Percentiles rank a stretch among this genome's conserved stretches.
Conservation (phyloP, 306 rosid species). For the Sesbania bispinosa region DNA sequence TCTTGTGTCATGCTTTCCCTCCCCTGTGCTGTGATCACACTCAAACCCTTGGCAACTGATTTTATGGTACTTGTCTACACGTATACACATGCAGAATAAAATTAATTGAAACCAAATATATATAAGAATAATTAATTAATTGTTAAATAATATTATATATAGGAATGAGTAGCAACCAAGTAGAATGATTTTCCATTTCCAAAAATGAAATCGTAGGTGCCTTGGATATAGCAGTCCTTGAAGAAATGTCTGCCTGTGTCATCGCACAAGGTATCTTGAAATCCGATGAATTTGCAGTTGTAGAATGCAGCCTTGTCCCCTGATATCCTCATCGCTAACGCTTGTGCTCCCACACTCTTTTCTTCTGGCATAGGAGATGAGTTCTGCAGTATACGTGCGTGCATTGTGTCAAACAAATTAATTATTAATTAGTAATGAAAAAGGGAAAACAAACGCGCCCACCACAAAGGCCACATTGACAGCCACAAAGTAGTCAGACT, state of each 20-base stretch:
- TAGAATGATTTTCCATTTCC: slow-evolving; percentile 38
- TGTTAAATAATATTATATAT: no score
- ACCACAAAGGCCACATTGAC: slow-evolving; percentile 59
- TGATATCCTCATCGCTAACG: slow-evolving; percentile 29
- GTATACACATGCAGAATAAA: no score
- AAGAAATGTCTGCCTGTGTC: slow-evolving; percentile 32
- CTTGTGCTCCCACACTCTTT: slow-evolving; percentile 28
- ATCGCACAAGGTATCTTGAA: slow-evolving; percentile 36
- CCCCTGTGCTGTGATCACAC: slow-evolving; percentile 62
- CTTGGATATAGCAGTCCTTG: slow-evolving; percentile 30
- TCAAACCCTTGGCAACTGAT: slow-evolving; percentile 41
- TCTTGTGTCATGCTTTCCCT: slow-evolving; percentile 28
- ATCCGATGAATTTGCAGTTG: slow-evolving; percentile 26
- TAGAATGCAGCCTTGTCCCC: slow-evolving; percentile 31
- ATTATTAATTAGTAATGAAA: no score
- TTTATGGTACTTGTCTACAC: slow-evolving; percentile 35
- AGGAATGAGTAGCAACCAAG: no score
- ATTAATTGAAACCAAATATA: no score
- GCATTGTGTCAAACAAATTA: no score
- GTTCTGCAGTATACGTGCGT: slow-evolving; percentile 15
- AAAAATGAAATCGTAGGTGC: slow-evolving; percentile 37
- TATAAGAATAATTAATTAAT: no score
- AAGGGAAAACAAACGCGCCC: no score
- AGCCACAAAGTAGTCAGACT: slow-evolving; percentile 57
- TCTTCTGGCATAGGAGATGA: slow-evolving; percentile 28